A percentile compares a stretch with the other conserved stretches of the same genome.
Conservation (phyloP, 2,329 filamentous ascomycete genomes). For the Fusarium begoniae region DNA sequence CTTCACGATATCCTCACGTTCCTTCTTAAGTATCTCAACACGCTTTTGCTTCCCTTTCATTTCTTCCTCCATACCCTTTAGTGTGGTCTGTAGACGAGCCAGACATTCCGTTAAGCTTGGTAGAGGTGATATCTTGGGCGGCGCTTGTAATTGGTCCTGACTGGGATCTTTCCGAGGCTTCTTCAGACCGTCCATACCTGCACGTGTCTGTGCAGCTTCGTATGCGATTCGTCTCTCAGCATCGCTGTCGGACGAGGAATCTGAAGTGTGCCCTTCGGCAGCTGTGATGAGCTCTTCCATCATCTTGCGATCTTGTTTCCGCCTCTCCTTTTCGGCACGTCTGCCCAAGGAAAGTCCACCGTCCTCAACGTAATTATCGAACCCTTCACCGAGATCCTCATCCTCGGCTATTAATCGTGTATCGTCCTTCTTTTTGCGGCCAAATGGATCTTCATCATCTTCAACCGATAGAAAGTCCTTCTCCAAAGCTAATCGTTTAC, state of each 20-base stretch:
- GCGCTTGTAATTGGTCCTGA: conserved; percentile 62
- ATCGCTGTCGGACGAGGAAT: conserved; percentile 74
- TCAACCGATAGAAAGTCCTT: conserved; percentile 73
- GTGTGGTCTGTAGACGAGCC: conserved; percentile 67
- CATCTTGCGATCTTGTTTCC: conserved; percentile 72
- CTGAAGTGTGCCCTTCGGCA: conserved; percentile 73
- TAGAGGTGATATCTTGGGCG: conserved; percentile 79
- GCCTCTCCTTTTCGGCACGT: conserved; percentile 79
- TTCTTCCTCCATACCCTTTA: conserved; percentile 71
- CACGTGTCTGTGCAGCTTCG: conserved; percentile 84
- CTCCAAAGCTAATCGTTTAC: conserved; percentile 79
- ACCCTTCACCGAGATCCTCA: conserved; percentile 92
- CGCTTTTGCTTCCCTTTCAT: conserved; percentile 68
- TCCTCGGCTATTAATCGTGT: conserved; percentile 84
- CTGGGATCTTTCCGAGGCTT: conserved; percentile 51
- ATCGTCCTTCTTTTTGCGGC: conserved; percentile 69
- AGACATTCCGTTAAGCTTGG: conserved; percentile 77
- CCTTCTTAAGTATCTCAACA: conserved; percentile 72
- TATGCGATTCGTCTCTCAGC: conserved; percentile 82
- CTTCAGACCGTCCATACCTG: conserved; percentile 80
- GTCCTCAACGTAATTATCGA: conserved; percentile 90
- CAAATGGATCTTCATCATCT: conserved; percentile 59
- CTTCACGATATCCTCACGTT: conserved; percentile 72
- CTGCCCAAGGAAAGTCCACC: conserved; percentile 80
- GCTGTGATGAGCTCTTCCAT: conserved; percentile 86